These are phyloP conservation scores for Marsdenia floribunda DNA, from an alignment of 257 asterid genomes.

Conservation along the genomic window DNA sequence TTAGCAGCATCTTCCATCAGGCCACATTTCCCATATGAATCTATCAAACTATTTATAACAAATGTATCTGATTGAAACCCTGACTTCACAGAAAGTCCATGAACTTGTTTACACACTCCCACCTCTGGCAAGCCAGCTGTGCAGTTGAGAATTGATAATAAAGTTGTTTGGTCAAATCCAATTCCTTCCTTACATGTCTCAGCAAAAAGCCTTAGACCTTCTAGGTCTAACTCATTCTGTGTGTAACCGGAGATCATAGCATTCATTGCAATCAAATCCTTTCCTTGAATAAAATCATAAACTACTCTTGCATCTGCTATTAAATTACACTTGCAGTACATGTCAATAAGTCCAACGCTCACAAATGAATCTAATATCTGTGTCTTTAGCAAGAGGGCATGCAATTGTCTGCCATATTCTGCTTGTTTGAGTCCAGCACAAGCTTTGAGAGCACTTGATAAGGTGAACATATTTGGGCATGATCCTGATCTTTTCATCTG, in stretches of 20 bases:
- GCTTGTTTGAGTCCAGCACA: constrained; percentile 51
- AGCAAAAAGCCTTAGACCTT: constrained; percentile 49
- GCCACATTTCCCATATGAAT: constrained; percentile 56
- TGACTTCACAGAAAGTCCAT: constrained; percentile 45
- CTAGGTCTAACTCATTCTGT: constrained; percentile 39
- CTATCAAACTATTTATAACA: constrained; percentile 53
- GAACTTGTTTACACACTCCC: constrained; percentile 47
- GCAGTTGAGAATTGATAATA: constrained; percentile 58
- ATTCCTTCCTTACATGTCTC: constrained; percentile 35
- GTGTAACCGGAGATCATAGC: constrained; percentile 60
- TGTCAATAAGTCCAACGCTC: constrained; percentile 61
- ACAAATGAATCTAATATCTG: constrained; percentile 50
- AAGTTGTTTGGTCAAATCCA: constrained; percentile 53
- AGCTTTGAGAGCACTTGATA: constrained; percentile 78
- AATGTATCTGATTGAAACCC: constrained; percentile 57
- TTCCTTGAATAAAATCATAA: constrained; percentile 42
- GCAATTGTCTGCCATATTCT: constrained; percentile 52
- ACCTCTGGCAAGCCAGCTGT: constrained; percentile 39
- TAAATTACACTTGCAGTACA: constrained; percentile 63
- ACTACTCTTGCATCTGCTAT: constrained; percentile 38
- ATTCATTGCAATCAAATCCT: constrained; percentile 52
- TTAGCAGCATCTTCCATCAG: constrained; percentile 45
- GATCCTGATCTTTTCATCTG: constrained; percentile 51
- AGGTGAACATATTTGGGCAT: constrained; percentile 56
- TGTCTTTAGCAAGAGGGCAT: constrained; percentile 50